phyloP scores from a whole-genome alignment of 1,139 yeast species.

The Geotrichum histeridarum region DNA sequence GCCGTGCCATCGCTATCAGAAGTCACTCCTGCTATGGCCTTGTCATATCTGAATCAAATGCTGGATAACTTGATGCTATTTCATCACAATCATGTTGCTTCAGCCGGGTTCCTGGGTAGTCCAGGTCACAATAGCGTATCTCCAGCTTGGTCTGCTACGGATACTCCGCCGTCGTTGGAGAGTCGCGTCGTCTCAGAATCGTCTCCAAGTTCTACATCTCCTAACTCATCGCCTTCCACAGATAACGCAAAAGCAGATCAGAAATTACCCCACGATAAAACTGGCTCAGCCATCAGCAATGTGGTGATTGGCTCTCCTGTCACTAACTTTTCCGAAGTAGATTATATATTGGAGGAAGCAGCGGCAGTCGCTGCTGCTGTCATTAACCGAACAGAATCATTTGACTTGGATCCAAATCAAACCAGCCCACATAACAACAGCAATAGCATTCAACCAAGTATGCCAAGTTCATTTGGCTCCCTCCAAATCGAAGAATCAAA shows the following conservation, averaged over 20 bases:
- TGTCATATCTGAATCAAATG: conserved; percentile 26
- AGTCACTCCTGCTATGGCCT: conserved; percentile 25
- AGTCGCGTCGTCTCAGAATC: too few relatives aligned
- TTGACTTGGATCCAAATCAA: too few relatives aligned
- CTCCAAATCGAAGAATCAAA: too few relatives aligned
- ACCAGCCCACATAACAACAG: too few relatives aligned
- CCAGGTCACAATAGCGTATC: background rate
- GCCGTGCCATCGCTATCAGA: conserved; percentile 23
- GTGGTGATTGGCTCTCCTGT: background rate
- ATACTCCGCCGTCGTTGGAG: background rate
- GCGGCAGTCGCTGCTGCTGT: conserved; percentile 7
- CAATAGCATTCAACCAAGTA: too few relatives aligned
- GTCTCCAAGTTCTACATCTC: too few relatives aligned
- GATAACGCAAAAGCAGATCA: too few relatives aligned
- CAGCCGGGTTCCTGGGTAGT: background rate
- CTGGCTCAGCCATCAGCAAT: too few relatives aligned
- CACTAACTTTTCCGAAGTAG: background rate
- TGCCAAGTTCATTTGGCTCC: too few relatives aligned
- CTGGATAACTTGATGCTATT: conserved; percentile 18
- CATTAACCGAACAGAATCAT: background rate
- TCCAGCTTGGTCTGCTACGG: background rate
- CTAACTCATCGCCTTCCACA: too few relatives aligned
- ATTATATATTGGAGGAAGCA: conserved; percentile 3
- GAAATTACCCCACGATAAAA: too few relatives aligned
- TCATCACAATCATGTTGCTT: background rate